Percentiles rank a stretch among this genome's conserved stretches.
Evolutionary conservation across 73 alveolate species (phyloP).

Genomic region (Tetrahymena elliotti): DNA sequence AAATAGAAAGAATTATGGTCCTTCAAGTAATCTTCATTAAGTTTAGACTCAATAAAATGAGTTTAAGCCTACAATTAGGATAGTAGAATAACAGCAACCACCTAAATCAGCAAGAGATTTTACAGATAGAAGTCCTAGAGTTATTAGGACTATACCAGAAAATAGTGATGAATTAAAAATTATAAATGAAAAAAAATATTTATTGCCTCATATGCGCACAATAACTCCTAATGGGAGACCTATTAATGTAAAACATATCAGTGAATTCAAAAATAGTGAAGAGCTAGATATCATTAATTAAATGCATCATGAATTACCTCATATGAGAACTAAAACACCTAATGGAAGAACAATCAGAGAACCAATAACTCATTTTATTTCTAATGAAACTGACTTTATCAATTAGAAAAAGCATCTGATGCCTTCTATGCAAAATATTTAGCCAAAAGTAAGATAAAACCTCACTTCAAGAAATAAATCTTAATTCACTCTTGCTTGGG

Average conservation of each 20-base stretch:
- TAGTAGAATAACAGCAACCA: not conserved
- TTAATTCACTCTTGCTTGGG: not conserved
- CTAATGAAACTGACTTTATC: not conserved
- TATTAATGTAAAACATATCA: not conserved
- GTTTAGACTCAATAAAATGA: not conserved
- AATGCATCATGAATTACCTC: not conserved
- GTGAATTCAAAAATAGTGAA: not conserved
- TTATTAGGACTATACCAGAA: not conserved
- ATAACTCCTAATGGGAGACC: not conserved
- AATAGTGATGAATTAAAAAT: not conserved
- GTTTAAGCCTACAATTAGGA: not conserved
- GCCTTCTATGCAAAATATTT: not conserved
- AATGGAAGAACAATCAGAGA: not conserved
- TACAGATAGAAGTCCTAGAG: not conserved
- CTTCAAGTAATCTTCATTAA: not conserved
- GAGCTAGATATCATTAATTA: not conserved
- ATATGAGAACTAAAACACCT: not conserved
- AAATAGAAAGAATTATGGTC: not conserved
- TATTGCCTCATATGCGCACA: not conserved
- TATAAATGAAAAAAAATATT: not conserved
- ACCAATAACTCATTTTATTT: not conserved
- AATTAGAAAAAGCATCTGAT: not conserved
- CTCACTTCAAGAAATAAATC: not conserved
- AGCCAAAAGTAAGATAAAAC: not conserved
- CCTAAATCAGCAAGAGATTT: not conserved